Evolutionary conservation across 768 basidiomycete genomes (phyloP).

Genomic region (Leccinum arenicola): DNA sequence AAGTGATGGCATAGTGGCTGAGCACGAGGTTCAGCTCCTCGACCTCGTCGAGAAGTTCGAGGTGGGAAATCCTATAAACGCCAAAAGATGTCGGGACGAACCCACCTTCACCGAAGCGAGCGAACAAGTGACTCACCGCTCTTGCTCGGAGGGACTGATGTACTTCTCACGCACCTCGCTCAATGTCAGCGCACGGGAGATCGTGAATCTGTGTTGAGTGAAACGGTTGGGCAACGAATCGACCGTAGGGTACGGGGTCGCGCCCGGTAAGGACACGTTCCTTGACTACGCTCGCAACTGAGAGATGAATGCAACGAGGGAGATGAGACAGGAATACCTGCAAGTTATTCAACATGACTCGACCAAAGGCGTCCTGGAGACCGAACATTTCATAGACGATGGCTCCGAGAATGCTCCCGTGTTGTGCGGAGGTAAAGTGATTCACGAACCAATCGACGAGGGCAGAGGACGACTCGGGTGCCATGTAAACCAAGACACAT

Average conservation of each 20-base stretch:
- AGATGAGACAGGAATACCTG: conserved; percentile 43
- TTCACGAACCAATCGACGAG: conserved; percentile 75
- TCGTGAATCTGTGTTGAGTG: conserved; percentile 48
- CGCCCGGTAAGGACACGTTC: conserved; percentile 72
- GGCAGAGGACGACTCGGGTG: conserved; percentile 51
- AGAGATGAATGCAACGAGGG: background rate
- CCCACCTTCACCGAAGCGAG: background rate
- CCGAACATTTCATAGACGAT: conserved; percentile 91
- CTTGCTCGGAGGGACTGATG: conserved; percentile 42
- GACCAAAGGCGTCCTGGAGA: conserved; percentile 84
- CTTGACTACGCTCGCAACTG: conserved; percentile 48
- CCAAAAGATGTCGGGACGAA: background rate
- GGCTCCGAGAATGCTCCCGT: conserved; percentile 40
- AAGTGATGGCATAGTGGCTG: conserved; percentile 58
- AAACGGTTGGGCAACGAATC: conserved; percentile 59
- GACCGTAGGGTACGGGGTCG: conserved; percentile 54
- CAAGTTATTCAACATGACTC: conserved; percentile 87
- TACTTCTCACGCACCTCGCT: conserved; percentile 44
- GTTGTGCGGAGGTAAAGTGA: conserved; percentile 36
- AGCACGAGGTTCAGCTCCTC: conserved; percentile 84
- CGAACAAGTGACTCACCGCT: conserved; percentile 38
- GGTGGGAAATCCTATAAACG: conserved; percentile 59
- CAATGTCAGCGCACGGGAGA: conserved; percentile 12
- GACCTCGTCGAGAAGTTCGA: conserved; percentile 81
- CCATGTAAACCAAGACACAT: conserved; percentile 89